These are phyloP conservation scores for Euphorbia peplus DNA, from an alignment of 345 rosid genomes.

Conservation along the genomic window DNA sequence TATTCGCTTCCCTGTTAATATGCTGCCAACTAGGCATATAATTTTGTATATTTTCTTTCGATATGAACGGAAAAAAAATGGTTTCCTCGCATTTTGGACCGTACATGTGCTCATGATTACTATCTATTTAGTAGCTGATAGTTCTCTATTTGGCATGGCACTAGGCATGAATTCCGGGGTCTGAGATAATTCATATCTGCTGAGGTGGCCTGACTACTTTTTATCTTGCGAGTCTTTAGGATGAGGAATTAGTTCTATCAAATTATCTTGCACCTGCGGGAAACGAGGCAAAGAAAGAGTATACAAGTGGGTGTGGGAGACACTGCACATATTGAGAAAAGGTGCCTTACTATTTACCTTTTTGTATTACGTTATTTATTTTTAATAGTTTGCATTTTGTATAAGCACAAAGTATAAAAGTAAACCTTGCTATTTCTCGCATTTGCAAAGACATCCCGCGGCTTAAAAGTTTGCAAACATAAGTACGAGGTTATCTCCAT, in stretches of 20 bases:
- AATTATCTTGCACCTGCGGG: background rate
- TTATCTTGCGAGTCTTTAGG: too few relatives aligned
- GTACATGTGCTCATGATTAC: too few relatives aligned
- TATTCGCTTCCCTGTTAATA: background rate
- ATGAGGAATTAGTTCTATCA: background rate
- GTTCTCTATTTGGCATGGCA: background rate
- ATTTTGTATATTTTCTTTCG: background rate
- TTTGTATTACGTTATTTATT: too few relatives aligned
- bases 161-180: background rate
- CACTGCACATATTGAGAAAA: background rate
- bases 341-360: background rate
- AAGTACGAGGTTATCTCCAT: too few relatives aligned
- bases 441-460: too few relatives aligned
- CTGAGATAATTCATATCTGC: too few relatives aligned
- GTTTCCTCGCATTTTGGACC: background rate
- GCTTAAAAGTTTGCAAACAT: too few relatives aligned
- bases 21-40: conserved; percentile 7
- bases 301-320: background rate
- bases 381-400: too few relatives aligned
- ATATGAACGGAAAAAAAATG: background rate
- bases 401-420: too few relatives aligned
- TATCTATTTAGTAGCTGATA: too few relatives aligned
- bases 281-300: conserved; percentile 1
- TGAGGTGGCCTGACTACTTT: too few relatives aligned
- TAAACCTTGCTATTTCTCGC: too few relatives aligned